phyloP scores from a whole-genome alignment of 2,329 filamentous ascomycete genomes.

The Fusarium marasasianum region DNA sequence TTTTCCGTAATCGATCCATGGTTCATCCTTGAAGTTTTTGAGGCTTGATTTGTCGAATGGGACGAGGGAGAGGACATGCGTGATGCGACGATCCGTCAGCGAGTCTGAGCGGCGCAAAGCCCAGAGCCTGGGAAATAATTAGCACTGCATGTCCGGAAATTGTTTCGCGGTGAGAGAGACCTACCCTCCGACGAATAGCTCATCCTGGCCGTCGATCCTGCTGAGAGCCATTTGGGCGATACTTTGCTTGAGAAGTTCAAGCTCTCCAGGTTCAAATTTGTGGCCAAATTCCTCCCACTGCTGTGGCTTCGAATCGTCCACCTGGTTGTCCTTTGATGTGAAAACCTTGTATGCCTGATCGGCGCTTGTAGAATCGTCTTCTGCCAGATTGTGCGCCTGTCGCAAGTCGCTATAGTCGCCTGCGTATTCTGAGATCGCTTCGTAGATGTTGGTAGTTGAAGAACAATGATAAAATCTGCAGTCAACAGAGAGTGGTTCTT shows the following conservation, averaged over 20 bases:
- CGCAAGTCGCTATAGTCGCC: not conserved
- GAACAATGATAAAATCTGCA: not conserved
- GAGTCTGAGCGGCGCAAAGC: conserved; percentile 76
- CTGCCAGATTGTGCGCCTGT: conserved; percentile 19
- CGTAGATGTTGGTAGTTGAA: not conserved
- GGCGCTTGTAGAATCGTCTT: not conserved
- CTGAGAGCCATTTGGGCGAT: conserved; percentile 54
- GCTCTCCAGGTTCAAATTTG: conserved; percentile 30
- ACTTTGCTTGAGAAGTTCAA: conserved; percentile 44
- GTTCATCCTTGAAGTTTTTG: conserved; percentile 60
- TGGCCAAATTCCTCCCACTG: conserved; percentile 43
- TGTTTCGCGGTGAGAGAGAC: conserved; percentile 27
- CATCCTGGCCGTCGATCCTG: conserved; percentile 53
- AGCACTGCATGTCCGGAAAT: conserved; percentile 8
- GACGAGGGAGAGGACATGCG: conserved; percentile 88
- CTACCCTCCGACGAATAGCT: conserved; percentile 54
- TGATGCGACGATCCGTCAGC: conserved; percentile 79
- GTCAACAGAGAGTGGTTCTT: not conserved
- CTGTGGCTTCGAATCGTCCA: conserved; percentile 19
- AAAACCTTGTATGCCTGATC: not conserved
- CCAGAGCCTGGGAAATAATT: conserved; percentile 67
- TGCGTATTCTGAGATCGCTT: not conserved
- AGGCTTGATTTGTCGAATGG: conserved; percentile 57
- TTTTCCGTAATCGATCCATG: conserved; percentile 59
- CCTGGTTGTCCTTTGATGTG: not conserved